Conservation (phyloP, 768 basidiomycete species). For the Boletus sensibilis region DNA sequence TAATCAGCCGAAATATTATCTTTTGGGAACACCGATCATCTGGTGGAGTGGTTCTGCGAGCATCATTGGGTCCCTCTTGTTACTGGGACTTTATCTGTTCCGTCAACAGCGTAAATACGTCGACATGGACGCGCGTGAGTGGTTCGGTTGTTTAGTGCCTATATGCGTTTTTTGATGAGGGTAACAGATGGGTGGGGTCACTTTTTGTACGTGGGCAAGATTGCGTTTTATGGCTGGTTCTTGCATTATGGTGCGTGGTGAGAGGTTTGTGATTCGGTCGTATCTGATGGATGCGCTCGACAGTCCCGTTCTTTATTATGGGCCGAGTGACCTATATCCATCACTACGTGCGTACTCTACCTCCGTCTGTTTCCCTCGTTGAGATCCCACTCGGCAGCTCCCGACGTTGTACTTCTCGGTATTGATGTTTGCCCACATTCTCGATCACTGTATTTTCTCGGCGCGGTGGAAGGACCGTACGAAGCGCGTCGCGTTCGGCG, state of each 20-base stretch:
- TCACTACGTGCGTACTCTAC: constrained; percentile 71
- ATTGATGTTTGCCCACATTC: constrained; percentile 83
- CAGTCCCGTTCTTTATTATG: constrained; percentile 98
- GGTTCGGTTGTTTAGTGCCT: background rate
- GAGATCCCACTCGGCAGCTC: constrained; percentile 47
- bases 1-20: constrained; percentile 83
- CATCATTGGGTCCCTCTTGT: constrained; percentile 51
- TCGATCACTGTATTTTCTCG: constrained; percentile 92
- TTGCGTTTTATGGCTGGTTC: constrained; percentile 89
- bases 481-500: constrained; percentile 71
- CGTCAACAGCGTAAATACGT: constrained; percentile 85
- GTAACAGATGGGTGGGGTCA: constrained; percentile 85
- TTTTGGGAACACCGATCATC: constrained; percentile 87
- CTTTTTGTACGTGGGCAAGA: constrained; percentile 88
- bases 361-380: background rate
- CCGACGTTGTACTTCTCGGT: constrained; percentile 98
- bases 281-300: background rate
- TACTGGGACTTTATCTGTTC: constrained; percentile 68
- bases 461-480: constrained; percentile 61
- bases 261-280: background rate
- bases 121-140: constrained; percentile 86
- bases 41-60: constrained; percentile 84
- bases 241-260: constrained; percentile 77
- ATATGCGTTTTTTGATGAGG: constrained; percentile 4
- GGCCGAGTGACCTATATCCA: constrained; percentile 95